Conservation (phyloP, 1,284 basidiomycete genomes). For the Malassezia vespertilionis region DNA sequence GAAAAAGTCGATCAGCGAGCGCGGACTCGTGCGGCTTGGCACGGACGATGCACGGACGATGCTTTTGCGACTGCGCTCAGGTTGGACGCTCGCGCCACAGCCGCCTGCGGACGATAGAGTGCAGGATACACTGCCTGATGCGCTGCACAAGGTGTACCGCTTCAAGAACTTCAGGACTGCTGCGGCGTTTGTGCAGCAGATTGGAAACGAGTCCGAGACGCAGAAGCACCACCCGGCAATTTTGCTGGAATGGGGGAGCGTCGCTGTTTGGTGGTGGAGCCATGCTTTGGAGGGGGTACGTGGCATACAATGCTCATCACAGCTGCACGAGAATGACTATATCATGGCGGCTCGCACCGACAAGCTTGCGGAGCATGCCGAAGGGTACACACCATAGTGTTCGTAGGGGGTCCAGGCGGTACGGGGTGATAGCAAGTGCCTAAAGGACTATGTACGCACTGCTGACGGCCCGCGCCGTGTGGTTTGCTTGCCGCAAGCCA, state of each 20-base stretch:
- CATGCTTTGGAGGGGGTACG: conserved; percentile 40
- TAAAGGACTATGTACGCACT: no score
- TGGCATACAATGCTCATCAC: conserved; percentile 1
- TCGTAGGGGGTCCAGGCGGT: no score
- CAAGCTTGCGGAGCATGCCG: conserved; percentile 23
- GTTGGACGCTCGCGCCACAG: conserved; percentile 28
- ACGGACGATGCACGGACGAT: conserved; percentile 13
- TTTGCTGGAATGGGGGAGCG: conserved; percentile 41
- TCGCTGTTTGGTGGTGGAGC: conserved; percentile 45
- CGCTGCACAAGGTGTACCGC: conserved; percentile 30
- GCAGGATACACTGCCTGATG: conserved; percentile 15
- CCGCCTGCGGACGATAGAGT: conserved; percentile 19
- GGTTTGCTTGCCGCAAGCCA: no score
- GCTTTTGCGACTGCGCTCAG: conserved; percentile 19
- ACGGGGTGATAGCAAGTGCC: no score
- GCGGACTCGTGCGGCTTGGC: conserved; percentile 3
- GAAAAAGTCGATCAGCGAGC: conserved; percentile 18
- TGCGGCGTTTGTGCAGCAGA: conserved; percentile 22
- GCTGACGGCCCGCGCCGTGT: no score
- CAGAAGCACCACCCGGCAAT: conserved; percentile 41
- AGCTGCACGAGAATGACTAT: conserved; percentile 45
- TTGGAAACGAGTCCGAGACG: conserved; percentile 31
- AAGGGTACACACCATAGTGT: conserved; percentile 26
- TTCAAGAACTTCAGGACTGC: conserved; percentile 37
- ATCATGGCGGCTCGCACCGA: conserved; percentile 45